Conservation (phyloP, 805 yeast species). For the Schwanniomyces pseudopolymorphus region DNA sequence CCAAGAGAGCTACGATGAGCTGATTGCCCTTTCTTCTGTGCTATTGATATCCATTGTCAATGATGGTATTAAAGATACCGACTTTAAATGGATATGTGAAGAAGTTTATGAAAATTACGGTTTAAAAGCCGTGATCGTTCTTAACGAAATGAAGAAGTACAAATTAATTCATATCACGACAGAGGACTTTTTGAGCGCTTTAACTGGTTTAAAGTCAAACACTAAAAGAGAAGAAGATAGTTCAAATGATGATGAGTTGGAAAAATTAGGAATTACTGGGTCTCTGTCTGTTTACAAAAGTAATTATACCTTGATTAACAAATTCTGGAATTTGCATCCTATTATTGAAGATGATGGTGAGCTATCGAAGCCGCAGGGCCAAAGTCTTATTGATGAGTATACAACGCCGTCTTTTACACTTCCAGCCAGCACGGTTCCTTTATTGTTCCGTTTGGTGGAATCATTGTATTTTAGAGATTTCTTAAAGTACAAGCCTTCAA, state of each 20-base stretch:
- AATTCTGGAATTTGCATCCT: constrained; percentile 53
- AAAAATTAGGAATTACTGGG: constrained; percentile 32
- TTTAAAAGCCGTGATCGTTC: constrained; percentile 42
- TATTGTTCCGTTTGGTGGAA: constrained; percentile 68
- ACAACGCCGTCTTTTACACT: constrained; percentile 60
- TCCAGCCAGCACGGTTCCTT: constrained; percentile 78
- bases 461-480: constrained; percentile 59
- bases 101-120: constrained; percentile 70
- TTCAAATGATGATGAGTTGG: constrained; percentile 11
- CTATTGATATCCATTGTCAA: constrained; percentile 61
- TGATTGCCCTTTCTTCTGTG: constrained; percentile 51
- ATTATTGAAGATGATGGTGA: constrained; percentile 16
- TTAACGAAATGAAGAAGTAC: constrained; percentile 49
- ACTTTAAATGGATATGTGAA: constrained; percentile 52
- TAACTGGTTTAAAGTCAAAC: constrained; percentile 12
- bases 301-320: constrained; percentile 37
- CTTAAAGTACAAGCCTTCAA: constrained; percentile 39
- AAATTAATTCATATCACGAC: constrained; percentile 44
- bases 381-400: constrained; percentile 31
- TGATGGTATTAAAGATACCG: constrained; percentile 68
- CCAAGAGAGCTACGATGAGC: constrained; percentile 30
- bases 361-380: background rate
- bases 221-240: background rate
- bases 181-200: constrained; percentile 22
- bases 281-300: constrained; percentile 28